These are phyloP conservation scores for Fusarium pseudonygamai DNA, from an alignment of 2,329 filamentous ascomycete genomes.

Conservation along the genomic window DNA sequence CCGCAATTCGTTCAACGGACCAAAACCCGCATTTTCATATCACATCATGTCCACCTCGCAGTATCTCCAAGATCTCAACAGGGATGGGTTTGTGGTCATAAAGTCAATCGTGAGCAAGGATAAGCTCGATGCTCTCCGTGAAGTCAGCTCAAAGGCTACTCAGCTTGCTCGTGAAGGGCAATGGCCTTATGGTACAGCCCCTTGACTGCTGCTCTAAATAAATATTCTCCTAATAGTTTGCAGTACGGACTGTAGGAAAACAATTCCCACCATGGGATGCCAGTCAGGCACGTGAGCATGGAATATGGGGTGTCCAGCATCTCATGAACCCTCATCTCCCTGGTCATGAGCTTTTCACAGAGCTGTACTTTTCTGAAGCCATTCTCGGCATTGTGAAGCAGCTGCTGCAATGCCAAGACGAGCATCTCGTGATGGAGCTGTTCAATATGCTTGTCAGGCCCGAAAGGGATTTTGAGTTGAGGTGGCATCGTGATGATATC, in stretches of 20 bases:
- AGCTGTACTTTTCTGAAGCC: conserved; percentile 75
- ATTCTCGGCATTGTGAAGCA: conserved; percentile 71
- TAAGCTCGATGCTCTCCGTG: conserved; percentile 68
- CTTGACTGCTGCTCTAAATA: conserved; percentile 70
- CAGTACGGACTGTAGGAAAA: conserved; percentile 63
- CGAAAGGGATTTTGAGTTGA: conserved; percentile 73
- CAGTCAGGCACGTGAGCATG: conserved; percentile 62
- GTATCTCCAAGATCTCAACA: conserved; percentile 62
- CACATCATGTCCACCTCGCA: conserved; percentile 32
- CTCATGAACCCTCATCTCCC: conserved; percentile 79
- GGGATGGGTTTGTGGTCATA: conserved; percentile 80
- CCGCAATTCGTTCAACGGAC: conserved; percentile 3
- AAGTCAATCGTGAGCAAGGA: conserved; percentile 67
- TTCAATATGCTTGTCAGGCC: conserved; percentile 87
- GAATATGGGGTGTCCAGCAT: conserved; percentile 92
- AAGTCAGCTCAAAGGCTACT: conserved; percentile 66
- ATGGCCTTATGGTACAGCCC: conserved; percentile 72
- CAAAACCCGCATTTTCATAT: conserved; percentile 8
- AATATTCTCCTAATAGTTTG: neutral
- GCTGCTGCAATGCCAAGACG: conserved; percentile 66
- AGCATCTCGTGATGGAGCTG: conserved; percentile 83
- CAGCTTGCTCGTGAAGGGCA: conserved; percentile 70
- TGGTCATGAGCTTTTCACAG: conserved; percentile 68
- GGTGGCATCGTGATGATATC: conserved; percentile 90
- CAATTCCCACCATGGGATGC: conserved; percentile 88